Percentiles rank a stretch among this genome's conserved stretches.
Evolutionary conservation across 192 early-diverging fungal species (phyloP).

Genomic region (Entomortierella chlamydospora): DNA sequence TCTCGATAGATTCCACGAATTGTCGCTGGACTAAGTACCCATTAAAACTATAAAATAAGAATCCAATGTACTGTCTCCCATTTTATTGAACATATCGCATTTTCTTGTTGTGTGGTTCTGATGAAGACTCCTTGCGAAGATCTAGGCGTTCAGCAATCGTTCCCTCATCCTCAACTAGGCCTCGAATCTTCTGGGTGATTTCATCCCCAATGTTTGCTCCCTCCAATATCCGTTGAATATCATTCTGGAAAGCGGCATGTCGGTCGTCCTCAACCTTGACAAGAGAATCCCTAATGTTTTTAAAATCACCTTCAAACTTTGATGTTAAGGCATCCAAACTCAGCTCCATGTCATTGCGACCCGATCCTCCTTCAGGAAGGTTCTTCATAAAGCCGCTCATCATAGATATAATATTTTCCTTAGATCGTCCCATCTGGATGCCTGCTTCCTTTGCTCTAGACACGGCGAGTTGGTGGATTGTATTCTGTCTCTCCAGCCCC

Average conservation of each 20-base stretch:
- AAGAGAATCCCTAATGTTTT: neutral
- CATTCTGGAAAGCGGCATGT: neutral
- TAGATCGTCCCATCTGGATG: neutral
- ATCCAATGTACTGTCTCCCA: neutral
- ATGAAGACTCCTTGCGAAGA: neutral
- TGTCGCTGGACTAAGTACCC: constrained; percentile 11
- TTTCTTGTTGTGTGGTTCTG: neutral
- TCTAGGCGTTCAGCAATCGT: neutral
- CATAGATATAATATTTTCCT: neutral
- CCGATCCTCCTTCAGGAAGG: neutral
- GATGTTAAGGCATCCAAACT: constrained; percentile 6
- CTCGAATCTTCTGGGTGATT: neutral
- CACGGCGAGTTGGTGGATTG: neutral
- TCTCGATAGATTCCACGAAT: constrained; percentile 21
- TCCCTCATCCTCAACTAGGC: neutral
- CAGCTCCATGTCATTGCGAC: neutral
- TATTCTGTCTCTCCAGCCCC: neutral
- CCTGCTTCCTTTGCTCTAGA: constrained; percentile 2
- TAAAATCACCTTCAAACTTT: constrained; percentile 5
- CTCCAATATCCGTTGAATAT: neutral
- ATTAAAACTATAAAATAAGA: neutral
- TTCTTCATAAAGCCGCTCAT: neutral
- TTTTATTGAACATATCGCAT: constrained; percentile 16
- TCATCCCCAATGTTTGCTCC: neutral
- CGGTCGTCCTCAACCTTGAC: neutral